A percentile compares a stretch with the other conserved stretches of the same genome.
These are phyloP conservation scores for Elsinoe necatrix DNA, from an alignment of 2,329 filamentous ascomycete species.

Conservation along the genomic window DNA sequence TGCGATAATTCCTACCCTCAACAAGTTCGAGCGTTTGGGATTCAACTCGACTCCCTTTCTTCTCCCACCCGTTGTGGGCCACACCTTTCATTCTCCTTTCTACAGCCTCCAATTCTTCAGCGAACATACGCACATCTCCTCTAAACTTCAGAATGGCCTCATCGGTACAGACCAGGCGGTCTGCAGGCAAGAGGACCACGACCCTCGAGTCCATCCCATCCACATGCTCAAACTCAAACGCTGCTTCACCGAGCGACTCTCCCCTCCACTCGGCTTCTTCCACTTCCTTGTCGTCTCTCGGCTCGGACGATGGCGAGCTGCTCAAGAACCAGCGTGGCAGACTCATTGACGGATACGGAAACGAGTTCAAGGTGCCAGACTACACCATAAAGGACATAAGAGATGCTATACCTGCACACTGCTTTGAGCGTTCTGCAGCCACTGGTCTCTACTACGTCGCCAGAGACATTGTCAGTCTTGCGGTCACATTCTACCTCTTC, in stretches of 20 bases:
- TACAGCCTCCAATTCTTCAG: too few relatives aligned
- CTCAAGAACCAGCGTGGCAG: slow-evolving; percentile 49
- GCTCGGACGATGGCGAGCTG: slow-evolving; percentile 53
- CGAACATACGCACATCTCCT: too few relatives aligned
- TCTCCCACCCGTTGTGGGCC: too few relatives aligned
- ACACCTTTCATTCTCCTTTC: too few relatives aligned
- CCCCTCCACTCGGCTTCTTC: slow-evolving; percentile 63
- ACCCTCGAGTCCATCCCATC: slow-evolving; percentile 45
- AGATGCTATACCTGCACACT: slow-evolving; percentile 95
- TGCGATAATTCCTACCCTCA: not conserved
- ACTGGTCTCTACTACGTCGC: slow-evolving; percentile 73
- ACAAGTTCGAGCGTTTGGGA: not conserved
- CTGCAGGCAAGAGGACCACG: slow-evolving; percentile 36
- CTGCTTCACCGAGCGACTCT: slow-evolving; percentile 50
- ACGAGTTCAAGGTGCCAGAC: slow-evolving; percentile 86
- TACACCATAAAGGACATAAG: slow-evolving; percentile 97
- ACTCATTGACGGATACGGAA: slow-evolving; percentile 86
- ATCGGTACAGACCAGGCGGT: slow-evolving; percentile 44
- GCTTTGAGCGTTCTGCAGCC: slow-evolving; percentile 76
- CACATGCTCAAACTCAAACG: slow-evolving; percentile 46
- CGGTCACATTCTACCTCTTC: slow-evolving; percentile 74
- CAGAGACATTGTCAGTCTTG: slow-evolving; percentile 67
- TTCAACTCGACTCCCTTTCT: slow-evolving; percentile 5
- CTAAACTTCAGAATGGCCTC: slow-evolving; percentile 18
- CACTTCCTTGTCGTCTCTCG: slow-evolving; percentile 86